Percentiles rank a stretch among this genome's conserved stretches.
These are phyloP conservation scores for Paracorniculantispora psalliotae DNA, from an alignment of 2,329 filamentous ascomycete genomes.

Conservation along the genomic window DNA sequence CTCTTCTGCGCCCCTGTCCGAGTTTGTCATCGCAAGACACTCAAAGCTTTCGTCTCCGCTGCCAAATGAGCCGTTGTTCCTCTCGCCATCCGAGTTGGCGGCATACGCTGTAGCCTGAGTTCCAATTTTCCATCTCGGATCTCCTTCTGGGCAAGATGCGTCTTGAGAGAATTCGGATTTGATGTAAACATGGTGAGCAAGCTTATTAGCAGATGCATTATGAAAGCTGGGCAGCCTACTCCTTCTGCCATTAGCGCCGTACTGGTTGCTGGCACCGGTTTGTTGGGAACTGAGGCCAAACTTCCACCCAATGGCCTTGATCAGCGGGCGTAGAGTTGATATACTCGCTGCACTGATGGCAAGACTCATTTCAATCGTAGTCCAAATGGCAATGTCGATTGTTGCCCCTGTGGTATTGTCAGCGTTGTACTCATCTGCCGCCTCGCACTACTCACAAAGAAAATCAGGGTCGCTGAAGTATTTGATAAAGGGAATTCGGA, in stretches of 20 bases:
- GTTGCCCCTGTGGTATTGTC: slow-evolving; percentile 27
- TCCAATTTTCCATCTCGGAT: not conserved
- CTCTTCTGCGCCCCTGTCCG: slow-evolving; percentile 3
- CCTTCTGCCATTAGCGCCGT: not conserved
- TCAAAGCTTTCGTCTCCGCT: not conserved
- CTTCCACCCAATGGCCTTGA: slow-evolving; percentile 28
- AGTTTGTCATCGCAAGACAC: not conserved
- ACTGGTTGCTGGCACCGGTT: not conserved
- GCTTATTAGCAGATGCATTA: not conserved
- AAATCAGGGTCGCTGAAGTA: slow-evolving; percentile 37
- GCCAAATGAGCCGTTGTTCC: not conserved
- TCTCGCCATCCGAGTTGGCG: not conserved
- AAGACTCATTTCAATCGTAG: slow-evolving; percentile 41
- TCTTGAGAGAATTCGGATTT: slow-evolving; percentile 3
- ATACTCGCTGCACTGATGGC: slow-evolving; percentile 44
- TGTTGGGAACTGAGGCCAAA: slow-evolving; percentile 22
- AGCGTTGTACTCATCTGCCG: not conserved
- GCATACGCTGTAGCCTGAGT: not conserved
- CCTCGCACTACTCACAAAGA: slow-evolving; percentile 30
- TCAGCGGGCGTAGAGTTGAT: slow-evolving; percentile 42
- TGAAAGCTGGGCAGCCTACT: not conserved
- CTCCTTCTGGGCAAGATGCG: not conserved
- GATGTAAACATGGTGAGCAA: slow-evolving; percentile 1
- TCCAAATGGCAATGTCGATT: slow-evolving; percentile 43
- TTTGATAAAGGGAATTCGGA: slow-evolving; percentile 35